These are phyloP conservation scores for Brettanomyces sp. DNA, from an alignment of 805 yeast genomes.

Conservation along the genomic window DNA sequence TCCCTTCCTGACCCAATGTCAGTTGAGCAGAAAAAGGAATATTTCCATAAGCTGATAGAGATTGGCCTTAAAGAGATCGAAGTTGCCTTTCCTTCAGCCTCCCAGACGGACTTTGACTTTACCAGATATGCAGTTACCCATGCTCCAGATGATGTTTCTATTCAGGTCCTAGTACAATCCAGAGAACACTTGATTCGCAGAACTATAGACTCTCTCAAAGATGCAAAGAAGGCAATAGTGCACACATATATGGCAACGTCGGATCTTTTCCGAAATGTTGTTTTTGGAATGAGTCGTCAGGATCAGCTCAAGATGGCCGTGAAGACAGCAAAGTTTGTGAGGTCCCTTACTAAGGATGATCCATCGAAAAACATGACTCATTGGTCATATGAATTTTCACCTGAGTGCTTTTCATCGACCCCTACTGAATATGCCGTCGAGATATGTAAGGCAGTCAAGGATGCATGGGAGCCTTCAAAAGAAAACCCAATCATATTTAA, in stretches of 20 bases:
- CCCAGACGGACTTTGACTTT: conserved; percentile 76
- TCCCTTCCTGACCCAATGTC: conserved; percentile 79
- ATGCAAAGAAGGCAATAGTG: conserved; percentile 63
- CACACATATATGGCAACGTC: conserved; percentile 73
- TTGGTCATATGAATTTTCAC: conserved; percentile 71
- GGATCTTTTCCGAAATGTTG: conserved; percentile 66
- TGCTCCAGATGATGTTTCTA: conserved; percentile 66
- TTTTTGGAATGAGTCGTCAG: conserved; percentile 60
- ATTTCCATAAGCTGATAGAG: conserved; percentile 62
- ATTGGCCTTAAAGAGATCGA: conserved; percentile 76
- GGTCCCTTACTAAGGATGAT: conserved; percentile 65
- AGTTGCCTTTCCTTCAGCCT: conserved; percentile 74
- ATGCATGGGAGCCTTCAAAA: conserved; percentile 70
- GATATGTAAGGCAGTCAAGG: conserved; percentile 72
- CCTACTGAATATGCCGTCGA: conserved; percentile 66
- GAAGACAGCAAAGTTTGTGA: conserved; percentile 59
- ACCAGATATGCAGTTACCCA: conserved; percentile 71
- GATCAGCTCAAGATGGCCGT: conserved; percentile 64
- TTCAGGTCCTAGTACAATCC: conserved; percentile 71
- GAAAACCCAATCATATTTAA: conserved; percentile 70
- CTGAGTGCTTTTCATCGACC: conserved; percentile 71
- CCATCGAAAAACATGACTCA: conserved; percentile 52
- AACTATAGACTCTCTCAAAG: conserved; percentile 64
- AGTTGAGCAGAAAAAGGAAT: conserved; percentile 62
- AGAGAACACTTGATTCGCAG: conserved; percentile 65